A percentile compares a stretch with the other conserved stretches of the same genome.
Evolutionary conservation across 2,329 filamentous ascomycete genomes (phyloP).

Genomic region (Trichophyton equinum): DNA sequence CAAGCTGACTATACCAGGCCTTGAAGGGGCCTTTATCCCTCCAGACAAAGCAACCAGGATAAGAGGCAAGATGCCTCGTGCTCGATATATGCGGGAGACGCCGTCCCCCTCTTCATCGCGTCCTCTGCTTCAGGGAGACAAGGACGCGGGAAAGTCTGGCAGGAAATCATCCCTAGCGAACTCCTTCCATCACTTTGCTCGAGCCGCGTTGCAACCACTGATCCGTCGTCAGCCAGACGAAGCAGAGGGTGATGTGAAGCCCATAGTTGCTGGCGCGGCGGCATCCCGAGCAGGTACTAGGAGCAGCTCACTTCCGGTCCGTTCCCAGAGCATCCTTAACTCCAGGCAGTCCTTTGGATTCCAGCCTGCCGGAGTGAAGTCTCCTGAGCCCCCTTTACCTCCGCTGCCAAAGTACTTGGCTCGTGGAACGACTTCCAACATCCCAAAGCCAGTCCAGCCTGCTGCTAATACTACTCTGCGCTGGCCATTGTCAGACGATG

Average conservation of each 20-base stretch:
- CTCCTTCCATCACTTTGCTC: constrained; percentile 16
- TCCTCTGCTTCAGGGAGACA: not conserved
- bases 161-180: constrained; percentile 13
- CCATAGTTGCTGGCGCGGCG: not conserved
- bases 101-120: not conserved
- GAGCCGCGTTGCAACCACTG: constrained; percentile 12
- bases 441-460: constrained; percentile 3
- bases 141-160: constrained; percentile 6
- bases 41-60: not conserved
- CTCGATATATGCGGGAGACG: not conserved
- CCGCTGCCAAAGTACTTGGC: not conserved
- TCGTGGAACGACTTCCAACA: not conserved
- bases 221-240: constrained; percentile 7
- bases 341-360: not conserved
- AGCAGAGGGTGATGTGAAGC: not conserved
- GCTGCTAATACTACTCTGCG: not conserved
- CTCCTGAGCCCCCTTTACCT: not conserved
- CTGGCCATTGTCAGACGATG: not conserved
- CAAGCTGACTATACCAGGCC: not conserved
- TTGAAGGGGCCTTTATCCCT: not conserved
- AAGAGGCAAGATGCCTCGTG: not conserved
- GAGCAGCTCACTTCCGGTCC: constrained; percentile 1
- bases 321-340: not conserved
- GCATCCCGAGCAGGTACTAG: not conserved
- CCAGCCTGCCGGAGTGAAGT: not conserved